Evolutionary conservation across 2,329 filamentous ascomycete species (phyloP).

Genomic region (Colletotrichum chlorophyti): DNA sequence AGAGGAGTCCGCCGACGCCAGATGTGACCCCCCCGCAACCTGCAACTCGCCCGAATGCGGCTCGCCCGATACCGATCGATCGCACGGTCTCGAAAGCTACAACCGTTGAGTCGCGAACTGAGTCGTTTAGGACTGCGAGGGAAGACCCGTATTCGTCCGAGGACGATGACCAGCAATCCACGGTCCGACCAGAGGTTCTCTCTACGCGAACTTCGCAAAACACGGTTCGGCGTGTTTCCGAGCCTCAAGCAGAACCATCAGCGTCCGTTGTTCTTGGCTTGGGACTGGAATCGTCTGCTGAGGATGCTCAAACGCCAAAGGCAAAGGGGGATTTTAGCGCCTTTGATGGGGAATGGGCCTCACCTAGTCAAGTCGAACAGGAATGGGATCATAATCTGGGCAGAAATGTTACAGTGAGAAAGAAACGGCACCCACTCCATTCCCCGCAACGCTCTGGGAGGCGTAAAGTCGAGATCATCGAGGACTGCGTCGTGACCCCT

Average conservation of each 20-base stretch:
- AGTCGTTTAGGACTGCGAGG: constrained; percentile 75
- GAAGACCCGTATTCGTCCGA: constrained; percentile 70
- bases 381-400: constrained; percentile 63
- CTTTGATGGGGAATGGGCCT: constrained; percentile 67
- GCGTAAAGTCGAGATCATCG: constrained; percentile 47
- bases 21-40: constrained; percentile 75
- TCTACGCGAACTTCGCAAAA: constrained; percentile 52
- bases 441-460: constrained; percentile 32
- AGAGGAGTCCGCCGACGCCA: constrained; percentile 75
- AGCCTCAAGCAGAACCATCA: constrained; percentile 33
- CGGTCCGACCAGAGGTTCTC: constrained; percentile 45
- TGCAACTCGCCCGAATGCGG: constrained; percentile 48
- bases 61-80: constrained; percentile 55
- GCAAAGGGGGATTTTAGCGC: constrained; percentile 57
- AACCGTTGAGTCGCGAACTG: constrained; percentile 66
- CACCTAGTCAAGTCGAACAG: constrained; percentile 54
- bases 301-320: constrained; percentile 48
- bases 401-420: constrained; percentile 61
- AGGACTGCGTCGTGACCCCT: constrained; percentile 54
- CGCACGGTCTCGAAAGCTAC: constrained; percentile 59
- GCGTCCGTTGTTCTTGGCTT: constrained; percentile 20
- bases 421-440: constrained; percentile 40
- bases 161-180: constrained; percentile 57
- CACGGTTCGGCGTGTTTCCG: constrained; percentile 48
- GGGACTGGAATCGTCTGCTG: constrained; percentile 32